Evolutionary conservation across 2,329 filamentous ascomycete genomes (phyloP), one percentile per base, ranked within the genome.

Genomic region (Verticillium nubilum): DNA sequence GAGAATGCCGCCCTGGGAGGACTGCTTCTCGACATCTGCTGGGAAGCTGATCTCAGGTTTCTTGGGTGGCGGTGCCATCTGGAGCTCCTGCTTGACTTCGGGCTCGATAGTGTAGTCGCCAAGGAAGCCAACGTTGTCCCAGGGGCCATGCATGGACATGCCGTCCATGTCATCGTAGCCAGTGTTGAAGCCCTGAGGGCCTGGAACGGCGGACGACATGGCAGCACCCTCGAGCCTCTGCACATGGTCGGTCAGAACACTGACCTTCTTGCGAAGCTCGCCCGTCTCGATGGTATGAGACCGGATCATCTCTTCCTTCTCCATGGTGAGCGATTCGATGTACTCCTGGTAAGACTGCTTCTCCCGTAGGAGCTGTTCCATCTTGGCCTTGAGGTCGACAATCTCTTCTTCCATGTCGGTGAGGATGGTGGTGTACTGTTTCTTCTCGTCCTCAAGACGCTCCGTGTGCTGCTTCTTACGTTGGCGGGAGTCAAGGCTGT

Each of bases 381-480:
- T 78, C 70, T 89, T 86, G 53, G 86, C 73, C 67, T 88, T 86
- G 68, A 93, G 80, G 60, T 85, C 82, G 58, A 80, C 78, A 65
- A 96, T 78, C 66, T 91, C 87, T 60, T 95, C 89, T 71, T 97
- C 91, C 70, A 97, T 82, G 59, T 88, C 84, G 66, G 78, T 84
- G 71, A 97, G 90, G 71, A 90, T 78, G 67, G 85, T 84, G 59
- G 88, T 90, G 79, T 86, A 96, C 61, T 90, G 86, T 81, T 97
- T 97, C 83, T 98, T 97, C 80, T 98, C 94, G 74, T 95, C 90
- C 75, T 98, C 95, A 53, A 98, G 86, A 68, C 95, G 88, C 78
- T 98, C 95, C 33, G 95, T 98, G 78, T 98, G 94, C 77, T 92
- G 90, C 85, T 98, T 98, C 84, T 98, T 99, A 68, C 95, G 88